These are phyloP conservation scores for Talaromyces sp. DNA, from an alignment of 2,329 filamentous ascomycete species.

Conservation along the genomic window DNA sequence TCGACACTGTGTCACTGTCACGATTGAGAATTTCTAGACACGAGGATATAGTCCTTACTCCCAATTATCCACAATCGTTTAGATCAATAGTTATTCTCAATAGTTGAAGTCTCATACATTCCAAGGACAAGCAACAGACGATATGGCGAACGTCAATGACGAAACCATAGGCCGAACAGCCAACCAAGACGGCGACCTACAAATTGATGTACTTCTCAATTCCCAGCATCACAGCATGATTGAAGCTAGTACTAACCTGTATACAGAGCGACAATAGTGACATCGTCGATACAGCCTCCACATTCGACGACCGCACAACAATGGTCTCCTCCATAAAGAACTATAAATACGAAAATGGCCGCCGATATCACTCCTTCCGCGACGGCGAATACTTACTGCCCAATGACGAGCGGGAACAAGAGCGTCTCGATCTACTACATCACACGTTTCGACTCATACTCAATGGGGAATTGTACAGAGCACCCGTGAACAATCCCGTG, in stretches of 20 bases:
- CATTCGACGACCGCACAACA: constrained; percentile 17
- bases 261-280: constrained; percentile 12
- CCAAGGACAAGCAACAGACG: not conserved
- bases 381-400: constrained; percentile 31
- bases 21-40: not conserved
- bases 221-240: not conserved
- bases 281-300: constrained; percentile 5
- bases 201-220: not conserved
- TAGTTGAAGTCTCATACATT: not conserved
- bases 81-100: not conserved
- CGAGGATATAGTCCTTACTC: not conserved
- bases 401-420: constrained; percentile 35
- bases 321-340: constrained; percentile 19
- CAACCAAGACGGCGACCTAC: not conserved
- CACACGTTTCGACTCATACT: constrained; percentile 26
- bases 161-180: not conserved
- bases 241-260: not conserved
- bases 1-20: not conserved
- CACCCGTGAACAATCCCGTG: constrained; percentile 25
- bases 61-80: not conserved
- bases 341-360: constrained; percentile 30
- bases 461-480: constrained; percentile 27
- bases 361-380: constrained; percentile 32
- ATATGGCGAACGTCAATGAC: not conserved
- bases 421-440: constrained; percentile 33